Base-by-base conservation (phyloP, 768 basidiomycete species). In the Harrya chromipes region DNA sequence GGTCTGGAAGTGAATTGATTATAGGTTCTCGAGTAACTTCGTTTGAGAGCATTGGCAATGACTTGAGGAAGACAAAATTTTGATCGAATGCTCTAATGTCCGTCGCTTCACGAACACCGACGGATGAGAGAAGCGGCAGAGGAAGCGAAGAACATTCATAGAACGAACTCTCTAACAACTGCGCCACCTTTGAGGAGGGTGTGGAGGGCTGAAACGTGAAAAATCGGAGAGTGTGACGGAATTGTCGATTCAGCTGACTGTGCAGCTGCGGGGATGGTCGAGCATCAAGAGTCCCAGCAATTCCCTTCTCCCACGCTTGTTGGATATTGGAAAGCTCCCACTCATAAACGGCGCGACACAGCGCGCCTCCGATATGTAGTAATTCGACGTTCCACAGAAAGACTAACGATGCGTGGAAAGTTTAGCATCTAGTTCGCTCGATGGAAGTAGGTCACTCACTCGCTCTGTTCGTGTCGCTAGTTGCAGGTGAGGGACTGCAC, bases 121-220 rank as follows among this genome's bases (percentile, higher is more conserved):
- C 72, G 0, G 81, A 84, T 0, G 91, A 89, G 20, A 95, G 76
- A 29, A 98, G 72, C 0, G 83, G 79, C 60, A 95, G 79, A 1
- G 74, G 68, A n/a, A 67, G 70, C 1, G 66, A 51, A 10, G 76
- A 73, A 53, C 85, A 90, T 0, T 73, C 66, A 66, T 93, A 97
- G 71, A 97, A 97, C 1, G 86, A 83, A 1, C 74, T 67, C 12
- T 89, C 83, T 46, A 94, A 76, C 20, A 80, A 65, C 12, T 67
- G 68, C 0, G 89, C 83, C n/a, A 97, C 88, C 35, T 87, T 79
- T 1, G 80, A 61, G 0, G 87, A 90, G 0, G 94, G 94, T 0
- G 94, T 94, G n/a, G 51, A 53, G n/a, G 13, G 34, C 8, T 49
- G 44, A 34, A 56, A 56, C 0, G 41, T 46, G 20, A 56, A 56